Base-by-base conservation (phyloP, 164 flowering plant genomes). In the Vitis amurensis region DNA sequence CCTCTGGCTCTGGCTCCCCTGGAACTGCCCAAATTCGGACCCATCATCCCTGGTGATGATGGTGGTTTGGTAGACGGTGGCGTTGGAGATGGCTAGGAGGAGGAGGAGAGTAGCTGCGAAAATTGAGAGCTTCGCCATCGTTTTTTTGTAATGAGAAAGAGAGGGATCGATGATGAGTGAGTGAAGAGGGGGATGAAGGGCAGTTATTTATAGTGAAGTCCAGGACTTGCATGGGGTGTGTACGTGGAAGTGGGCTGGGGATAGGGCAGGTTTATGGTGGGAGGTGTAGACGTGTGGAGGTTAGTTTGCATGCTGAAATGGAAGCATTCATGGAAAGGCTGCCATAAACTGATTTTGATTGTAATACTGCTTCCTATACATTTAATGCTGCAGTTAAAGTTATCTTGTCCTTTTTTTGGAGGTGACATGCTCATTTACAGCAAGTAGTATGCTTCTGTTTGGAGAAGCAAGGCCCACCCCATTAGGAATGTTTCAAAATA, bases 31-130 rank as follows among this genome's bases (percentile, higher is more conserved):
- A 23, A 23, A 23, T 23, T 23, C 27, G 27, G 27, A 23, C 8
- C 57, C 74, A 27, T 64, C 68, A 51, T 47, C 63, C 13, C 55
- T 57, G 47, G 57, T 57, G 56, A 74, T 63, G 14, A 66, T 9
- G 63, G 53, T 72, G 59, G 74, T 72, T 7, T 65, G 71, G 75
- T 56, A 57, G 67, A 50, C 37, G 8, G 72, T 30, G 64, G 69
- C 67, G 62, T 60, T 50, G 56, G 60, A 10, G 11, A 66, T 13
- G 44, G 52, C 15, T 19, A 66, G 64, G 57, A 72, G 14, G 31
- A 48, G 12, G 13, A 65, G 44, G 19, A 66, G 12, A 50, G 57
- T 59, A 9, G 65, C 59, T 2, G 37, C n/a, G 31, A 51, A 16
- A 37, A 61, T 7, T 1, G 12, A 15, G 57, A 56, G 56, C 57